phyloP scores from a whole-genome alignment of 202 grass and related monocot species.

The Musa balbisiana region DNA sequence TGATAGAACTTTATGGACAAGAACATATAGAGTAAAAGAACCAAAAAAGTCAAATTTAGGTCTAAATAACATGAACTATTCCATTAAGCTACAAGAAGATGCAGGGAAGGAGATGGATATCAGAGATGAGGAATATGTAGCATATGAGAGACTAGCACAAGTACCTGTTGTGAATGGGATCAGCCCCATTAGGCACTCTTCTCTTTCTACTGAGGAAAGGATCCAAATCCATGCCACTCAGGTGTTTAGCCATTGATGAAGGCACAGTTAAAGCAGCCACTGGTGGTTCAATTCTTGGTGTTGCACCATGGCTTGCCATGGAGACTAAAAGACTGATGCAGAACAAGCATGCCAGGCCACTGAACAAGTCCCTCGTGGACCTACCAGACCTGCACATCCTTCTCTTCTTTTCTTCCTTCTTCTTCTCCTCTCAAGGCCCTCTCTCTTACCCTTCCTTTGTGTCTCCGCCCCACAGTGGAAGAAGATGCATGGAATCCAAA shows the following conservation, averaged over 20 bases:
- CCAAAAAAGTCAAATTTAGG: no score
- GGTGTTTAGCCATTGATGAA: not conserved
- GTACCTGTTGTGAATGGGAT: conserved; percentile 97
- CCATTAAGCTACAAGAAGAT: no score
- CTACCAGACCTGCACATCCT: conserved; percentile 20
- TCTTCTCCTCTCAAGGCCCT: not conserved
- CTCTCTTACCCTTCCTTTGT: no score
- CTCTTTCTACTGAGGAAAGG: conserved; percentile 48
- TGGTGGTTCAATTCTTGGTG: not conserved
- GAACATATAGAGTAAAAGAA: no score
- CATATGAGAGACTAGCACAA: not conserved
- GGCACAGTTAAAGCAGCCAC: conserved; percentile 9
- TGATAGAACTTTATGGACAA: no score
- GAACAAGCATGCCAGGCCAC: conserved; percentile 31
- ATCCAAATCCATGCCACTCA: conserved; percentile 15
- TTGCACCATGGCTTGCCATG: conserved; percentile 6
- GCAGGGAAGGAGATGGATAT: no score
- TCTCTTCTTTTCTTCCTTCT: not conserved
- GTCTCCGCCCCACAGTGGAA: not conserved
- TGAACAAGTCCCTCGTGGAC: conserved; percentile 28
- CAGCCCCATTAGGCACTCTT: conserved; percentile 87
- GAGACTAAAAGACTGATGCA: conserved; percentile 26
- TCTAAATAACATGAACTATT: no score
- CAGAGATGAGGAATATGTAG: no score
- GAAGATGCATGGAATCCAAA: not conserved